Conservation (phyloP, 352 stramenopile genomes). For the Phytophthora vignae region DNA sequence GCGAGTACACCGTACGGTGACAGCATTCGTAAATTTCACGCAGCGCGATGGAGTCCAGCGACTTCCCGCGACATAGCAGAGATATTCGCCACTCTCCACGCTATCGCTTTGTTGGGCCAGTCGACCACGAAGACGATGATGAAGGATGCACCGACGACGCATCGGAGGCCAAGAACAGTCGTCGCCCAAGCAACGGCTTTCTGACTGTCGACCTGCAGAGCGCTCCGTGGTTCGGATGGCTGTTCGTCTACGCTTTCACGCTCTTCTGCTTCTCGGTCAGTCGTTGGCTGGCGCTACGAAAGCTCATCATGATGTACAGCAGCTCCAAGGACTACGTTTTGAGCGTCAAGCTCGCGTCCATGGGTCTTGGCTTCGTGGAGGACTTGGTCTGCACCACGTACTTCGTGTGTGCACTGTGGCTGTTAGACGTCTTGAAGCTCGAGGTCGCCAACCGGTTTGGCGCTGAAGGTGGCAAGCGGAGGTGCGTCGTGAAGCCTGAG, state of each 20-base stretch:
- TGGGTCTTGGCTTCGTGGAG: no score
- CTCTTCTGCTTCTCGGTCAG: constrained; percentile 26
- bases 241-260: constrained; percentile 19
- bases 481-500: no score
- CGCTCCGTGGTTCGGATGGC: constrained; percentile 23
- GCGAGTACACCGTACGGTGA: no score
- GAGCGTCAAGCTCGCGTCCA: constrained; percentile 1
- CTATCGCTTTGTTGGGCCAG: constrained; percentile 3
- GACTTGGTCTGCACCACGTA: no score
- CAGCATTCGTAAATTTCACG: no score
- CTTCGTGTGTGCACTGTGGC: no score
- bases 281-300: constrained; percentile 14
- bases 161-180: constrained; percentile 4
- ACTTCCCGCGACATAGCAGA: no score
- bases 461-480: no score
- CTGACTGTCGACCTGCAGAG: neutral
- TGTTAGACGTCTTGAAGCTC: no score
- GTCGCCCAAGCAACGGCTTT: constrained; percentile 1
- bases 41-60: no score
- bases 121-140: neutral
- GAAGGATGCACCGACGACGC: neutral
- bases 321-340: constrained; percentile 2
- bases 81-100: no score
- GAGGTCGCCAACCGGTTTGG: no score
- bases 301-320: constrained; percentile 27